Evolutionary conservation across 1,139 yeast genomes (phyloP).

Genomic region (Pichia sp.): DNA sequence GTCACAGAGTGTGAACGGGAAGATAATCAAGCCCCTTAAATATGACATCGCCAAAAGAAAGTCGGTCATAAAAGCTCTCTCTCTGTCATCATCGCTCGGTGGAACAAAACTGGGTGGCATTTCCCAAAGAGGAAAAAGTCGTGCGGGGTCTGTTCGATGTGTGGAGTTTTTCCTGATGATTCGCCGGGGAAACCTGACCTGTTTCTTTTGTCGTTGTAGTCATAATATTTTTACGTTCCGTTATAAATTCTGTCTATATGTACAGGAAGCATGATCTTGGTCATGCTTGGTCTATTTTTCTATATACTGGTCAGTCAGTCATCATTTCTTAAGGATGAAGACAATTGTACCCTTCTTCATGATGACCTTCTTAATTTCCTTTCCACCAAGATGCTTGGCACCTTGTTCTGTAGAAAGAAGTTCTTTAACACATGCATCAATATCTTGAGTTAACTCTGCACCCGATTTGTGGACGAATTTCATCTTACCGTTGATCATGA

Average conservation of each 20-base stretch:
- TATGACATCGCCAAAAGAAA: too few relatives aligned
- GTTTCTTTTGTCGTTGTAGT: too few relatives aligned
- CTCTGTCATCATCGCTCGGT: too few relatives aligned
- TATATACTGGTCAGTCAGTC: constrained; percentile 7
- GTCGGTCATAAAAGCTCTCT: too few relatives aligned
- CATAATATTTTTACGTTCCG: background rate
- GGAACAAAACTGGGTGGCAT: background rate
- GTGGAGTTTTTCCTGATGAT: too few relatives aligned
- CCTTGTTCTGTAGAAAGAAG: constrained; percentile 33
- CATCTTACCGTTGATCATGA: constrained; percentile 71
- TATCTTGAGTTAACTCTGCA: constrained; percentile 36
- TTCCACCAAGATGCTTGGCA: constrained; percentile 35
- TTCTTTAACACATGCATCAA: constrained; percentile 34
- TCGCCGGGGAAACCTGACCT: too few relatives aligned
- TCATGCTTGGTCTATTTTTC: background rate
- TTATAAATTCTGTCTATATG: background rate
- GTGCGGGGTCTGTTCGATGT: background rate
- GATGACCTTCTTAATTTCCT: constrained; percentile 38
- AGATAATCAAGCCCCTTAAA: too few relatives aligned
- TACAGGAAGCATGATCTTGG: background rate
- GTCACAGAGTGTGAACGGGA: too few relatives aligned
- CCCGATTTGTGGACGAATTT: constrained; percentile 46
- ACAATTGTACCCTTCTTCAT: constrained; percentile 36
- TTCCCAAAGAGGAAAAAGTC: background rate
- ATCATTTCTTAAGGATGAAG: constrained; percentile 18